Percentiles rank a stretch among this genome's conserved stretches.
Conservation (phyloP, 352 stramenopile species). For the Globisporangium okanoganense region DNA sequence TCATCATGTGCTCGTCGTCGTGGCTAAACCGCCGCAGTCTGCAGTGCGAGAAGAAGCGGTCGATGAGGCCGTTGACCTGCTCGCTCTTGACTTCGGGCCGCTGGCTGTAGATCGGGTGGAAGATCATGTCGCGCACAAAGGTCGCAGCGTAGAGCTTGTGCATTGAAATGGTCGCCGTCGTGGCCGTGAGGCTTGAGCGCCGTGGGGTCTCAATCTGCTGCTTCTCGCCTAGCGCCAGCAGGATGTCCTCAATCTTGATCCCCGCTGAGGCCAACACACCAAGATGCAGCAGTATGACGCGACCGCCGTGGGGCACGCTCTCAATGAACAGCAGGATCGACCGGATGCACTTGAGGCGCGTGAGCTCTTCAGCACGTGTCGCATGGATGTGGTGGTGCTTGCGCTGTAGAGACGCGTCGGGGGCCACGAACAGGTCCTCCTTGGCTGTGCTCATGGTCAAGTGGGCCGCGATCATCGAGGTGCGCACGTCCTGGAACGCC, state of each 20-base stretch:
- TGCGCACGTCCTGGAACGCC: slow-evolving; percentile 55
- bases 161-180: slow-evolving; percentile 14
- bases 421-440: slow-evolving; percentile 23
- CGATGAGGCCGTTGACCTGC: slow-evolving; percentile 47
- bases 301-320: slow-evolving; percentile 37
- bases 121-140: slow-evolving; percentile 77
- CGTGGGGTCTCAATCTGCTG: slow-evolving; percentile 33
- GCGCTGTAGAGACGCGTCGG: slow-evolving; percentile 6
- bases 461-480: slow-evolving; percentile 60
- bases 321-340: slow-evolving; percentile 54
- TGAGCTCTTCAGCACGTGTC: slow-evolving; percentile 27
- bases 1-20: slow-evolving; percentile 32
- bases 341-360: slow-evolving; percentile 35
- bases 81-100: slow-evolving; percentile 35
- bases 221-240: slow-evolving; percentile 51
- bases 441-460: slow-evolving; percentile 37
- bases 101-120: slow-evolving; percentile 69
- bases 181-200: slow-evolving; percentile 10
- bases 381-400: slow-evolving; percentile 31
- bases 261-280: slow-evolving; percentile 36
- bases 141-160: slow-evolving; percentile 48
- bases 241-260: slow-evolving; percentile 51
- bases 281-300: slow-evolving; percentile 58
- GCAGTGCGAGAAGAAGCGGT: slow-evolving; percentile 71
- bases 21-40: slow-evolving; percentile 62